These are phyloP conservation scores for Aspergillus hancockii DNA, from an alignment of 495 filamentous ascomycete genomes.

Conservation along the genomic window DNA sequence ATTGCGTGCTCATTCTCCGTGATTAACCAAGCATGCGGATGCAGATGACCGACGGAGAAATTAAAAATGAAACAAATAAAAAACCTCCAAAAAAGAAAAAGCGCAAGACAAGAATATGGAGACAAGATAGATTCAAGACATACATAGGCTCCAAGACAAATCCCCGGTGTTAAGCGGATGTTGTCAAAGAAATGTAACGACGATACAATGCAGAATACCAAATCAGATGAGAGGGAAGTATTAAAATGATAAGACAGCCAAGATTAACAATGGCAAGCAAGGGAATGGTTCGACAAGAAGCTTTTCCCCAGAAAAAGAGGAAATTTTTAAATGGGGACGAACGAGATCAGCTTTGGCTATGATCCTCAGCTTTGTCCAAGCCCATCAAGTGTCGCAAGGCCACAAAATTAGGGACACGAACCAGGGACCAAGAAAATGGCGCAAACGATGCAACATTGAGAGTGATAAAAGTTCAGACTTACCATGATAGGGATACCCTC, in stretches of 20 bases:
- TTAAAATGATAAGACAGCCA: neutral
- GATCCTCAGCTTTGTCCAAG: conserved; percentile 16
- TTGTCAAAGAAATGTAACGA: neutral
- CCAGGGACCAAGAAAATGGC: conserved; percentile 35
- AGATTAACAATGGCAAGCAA: neutral
- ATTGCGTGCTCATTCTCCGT: conserved; percentile 45
- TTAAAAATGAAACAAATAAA: conserved; percentile 6
- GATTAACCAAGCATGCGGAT: conserved; percentile 17
- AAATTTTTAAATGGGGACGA: neutral
- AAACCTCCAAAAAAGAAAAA: neutral
- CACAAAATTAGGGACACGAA: conserved; percentile 29
- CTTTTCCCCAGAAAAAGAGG: conserved; percentile 9
- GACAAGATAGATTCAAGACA: neutral
- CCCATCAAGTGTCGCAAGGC: conserved; percentile 11
- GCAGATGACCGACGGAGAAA: conserved; percentile 6
- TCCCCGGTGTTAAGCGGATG: neutral
- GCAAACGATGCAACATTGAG: conserved; percentile 41
- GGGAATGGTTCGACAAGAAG: conserved; percentile 3
- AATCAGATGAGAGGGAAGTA: no score
- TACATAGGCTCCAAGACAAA: neutral
- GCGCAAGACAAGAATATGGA: neutral
- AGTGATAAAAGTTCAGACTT: conserved; percentile 33
- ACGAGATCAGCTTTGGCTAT: neutral
- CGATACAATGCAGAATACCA: neutral
- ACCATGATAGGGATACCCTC: conserved; percentile 50